Conservation (phyloP, 345 rosid species). For the Salix dunnii region DNA sequence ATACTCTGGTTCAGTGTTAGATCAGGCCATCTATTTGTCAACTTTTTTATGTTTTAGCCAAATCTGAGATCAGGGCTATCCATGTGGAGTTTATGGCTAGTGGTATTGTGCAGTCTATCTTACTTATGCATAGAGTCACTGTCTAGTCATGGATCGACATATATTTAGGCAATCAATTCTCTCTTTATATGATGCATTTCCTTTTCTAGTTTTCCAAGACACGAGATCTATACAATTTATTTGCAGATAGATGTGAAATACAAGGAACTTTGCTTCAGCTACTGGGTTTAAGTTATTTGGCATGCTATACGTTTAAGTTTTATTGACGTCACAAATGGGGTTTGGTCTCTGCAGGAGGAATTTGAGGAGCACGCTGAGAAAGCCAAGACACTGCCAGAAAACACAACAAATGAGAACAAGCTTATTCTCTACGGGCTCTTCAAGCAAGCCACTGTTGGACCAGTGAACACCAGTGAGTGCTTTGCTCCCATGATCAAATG, state of each 20-base stretch:
- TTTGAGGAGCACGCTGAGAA: conserved; percentile 67
- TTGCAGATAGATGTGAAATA: not conserved
- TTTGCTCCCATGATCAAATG: not conserved
- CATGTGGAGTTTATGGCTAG: too few species aligned
- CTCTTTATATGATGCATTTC: not conserved
- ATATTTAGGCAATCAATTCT: not conserved
- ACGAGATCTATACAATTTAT: not conserved
- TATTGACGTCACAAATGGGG: not conserved
- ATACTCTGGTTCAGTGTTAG: too few species aligned
- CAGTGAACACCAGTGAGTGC: conserved; percentile 66
- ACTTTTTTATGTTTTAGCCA: not conserved
- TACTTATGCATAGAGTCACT: not conserved
- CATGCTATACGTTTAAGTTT: not conserved
- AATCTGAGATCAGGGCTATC: not conserved
- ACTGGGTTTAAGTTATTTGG: not conserved
- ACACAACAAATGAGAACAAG: conserved; percentile 57
- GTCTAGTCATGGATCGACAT: not conserved
- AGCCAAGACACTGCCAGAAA: conserved; percentile 54
- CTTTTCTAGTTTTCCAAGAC: not conserved
- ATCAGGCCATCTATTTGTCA: too few species aligned
- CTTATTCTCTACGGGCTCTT: conserved; percentile 78
- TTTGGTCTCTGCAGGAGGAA: conserved; percentile 50
- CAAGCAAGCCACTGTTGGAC: conserved; percentile 80
- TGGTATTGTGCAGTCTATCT: not conserved
- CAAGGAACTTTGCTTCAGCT: not conserved